Evolutionary conservation across 352 stramenopile genomes (phyloP), one percentile per base, ranked within the genome.

Genomic region (Peronospora destructor): DNA sequence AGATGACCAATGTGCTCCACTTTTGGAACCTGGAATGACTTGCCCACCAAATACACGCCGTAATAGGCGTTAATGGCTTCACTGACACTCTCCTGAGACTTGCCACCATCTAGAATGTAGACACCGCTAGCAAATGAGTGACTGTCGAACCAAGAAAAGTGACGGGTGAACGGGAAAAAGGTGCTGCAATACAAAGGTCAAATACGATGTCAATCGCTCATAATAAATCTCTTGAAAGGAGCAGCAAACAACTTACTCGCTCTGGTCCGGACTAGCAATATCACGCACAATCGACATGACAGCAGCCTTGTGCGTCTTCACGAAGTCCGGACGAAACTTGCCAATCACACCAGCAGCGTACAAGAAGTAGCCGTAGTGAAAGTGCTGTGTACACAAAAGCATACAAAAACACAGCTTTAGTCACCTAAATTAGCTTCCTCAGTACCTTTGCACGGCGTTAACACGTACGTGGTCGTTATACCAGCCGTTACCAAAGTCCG

Each of bases 1-100:
- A 98, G 58, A 30, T 90, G 76, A 13, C 88, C 81, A 62, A 95
- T 97, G 64, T 97, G 71, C 54, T 84, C 68, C n/a, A 95, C 58
- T 26, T 76, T 50, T 13, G 66, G 61, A 34, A 91, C 73, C 28
- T 67, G 67, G 45, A 91, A 73, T 11, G 83, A 77, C 49, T 86
- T 81, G 62, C 79, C 93, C 39, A 84, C 85, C 58, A 98, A 64
- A 54, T 96, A 97, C n/a, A 96, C 92, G 35, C 85, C 92, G 66
- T 97, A 98, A 74, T 99, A 98, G 39, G 91, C 93, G 74, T 99
- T 98, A 25, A 97, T 85, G 34, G 93, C 94, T 73, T 98, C 94
- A 56, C 89, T 97, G 23, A 96, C 92, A 59, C 87, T 97, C 65
- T 98, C 95, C 71, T 98, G 93, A 13, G 83, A 91, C 73, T 98